A percentile compares a stretch with the other conserved stretches of the same genome.
Evolutionary conservation across 148 eudicot species (phyloP).

Genomic region (Beta vulgaris): DNA sequence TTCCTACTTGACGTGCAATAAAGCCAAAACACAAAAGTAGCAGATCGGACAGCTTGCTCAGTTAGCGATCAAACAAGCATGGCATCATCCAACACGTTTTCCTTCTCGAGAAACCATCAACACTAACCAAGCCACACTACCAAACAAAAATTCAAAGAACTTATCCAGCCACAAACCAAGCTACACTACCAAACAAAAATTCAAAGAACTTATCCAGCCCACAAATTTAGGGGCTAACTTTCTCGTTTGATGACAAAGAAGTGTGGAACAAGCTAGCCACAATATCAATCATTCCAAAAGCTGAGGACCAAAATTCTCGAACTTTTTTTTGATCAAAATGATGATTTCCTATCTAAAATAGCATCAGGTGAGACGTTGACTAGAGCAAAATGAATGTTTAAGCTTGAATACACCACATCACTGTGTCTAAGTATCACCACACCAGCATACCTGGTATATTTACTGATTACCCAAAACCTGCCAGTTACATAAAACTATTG

Average conservation of each 20-base stretch:
- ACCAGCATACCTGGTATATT: not conserved
- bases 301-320: not conserved
- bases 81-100: not conserved
- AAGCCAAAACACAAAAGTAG: not conserved
- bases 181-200: not conserved
- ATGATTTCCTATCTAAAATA: not conserved
- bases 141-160: not conserved
- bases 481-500: not conserved
- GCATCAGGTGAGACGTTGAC: not conserved
- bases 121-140: no score
- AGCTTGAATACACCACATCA: not conserved
- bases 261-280: not conserved
- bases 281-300: not conserved
- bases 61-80: not conserved
- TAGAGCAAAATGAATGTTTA: not conserved
- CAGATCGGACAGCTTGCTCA: not conserved
- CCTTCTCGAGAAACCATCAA: not conserved
- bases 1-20: not conserved
- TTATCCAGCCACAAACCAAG: no score
- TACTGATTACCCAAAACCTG: not conserved
- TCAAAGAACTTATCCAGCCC: not conserved
- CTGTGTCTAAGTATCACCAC: not conserved
- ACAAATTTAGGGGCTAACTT: not conserved
- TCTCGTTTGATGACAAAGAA: not conserved
- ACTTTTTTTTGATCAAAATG: not conserved